Evolutionary conservation across 2,329 filamentous ascomycete genomes (phyloP).

Genomic region (Botryotinia convoluta): DNA sequence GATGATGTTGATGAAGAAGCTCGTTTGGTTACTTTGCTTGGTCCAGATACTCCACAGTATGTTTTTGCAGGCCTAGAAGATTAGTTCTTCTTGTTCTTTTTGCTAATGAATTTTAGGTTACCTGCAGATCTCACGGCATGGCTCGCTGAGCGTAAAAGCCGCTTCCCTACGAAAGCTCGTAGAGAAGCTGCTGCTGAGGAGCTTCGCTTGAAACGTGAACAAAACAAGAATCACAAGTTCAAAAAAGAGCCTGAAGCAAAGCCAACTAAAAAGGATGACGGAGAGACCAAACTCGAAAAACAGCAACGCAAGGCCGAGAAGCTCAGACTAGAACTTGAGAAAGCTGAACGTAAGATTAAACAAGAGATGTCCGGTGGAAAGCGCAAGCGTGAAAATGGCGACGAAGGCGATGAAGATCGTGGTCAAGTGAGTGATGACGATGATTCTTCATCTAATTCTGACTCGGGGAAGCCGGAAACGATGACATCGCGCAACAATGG

Average conservation of each 20-base stretch:
- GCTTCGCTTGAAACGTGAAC: slow-evolving; percentile 36
- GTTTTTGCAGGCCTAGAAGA: slow-evolving; percentile 32
- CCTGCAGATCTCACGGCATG: slow-evolving; percentile 72
- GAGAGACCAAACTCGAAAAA: slow-evolving; percentile 50
- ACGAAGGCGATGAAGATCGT: slow-evolving; percentile 62
- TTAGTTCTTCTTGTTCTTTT: slow-evolving; percentile 33
- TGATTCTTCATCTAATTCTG: slow-evolving; percentile 40
- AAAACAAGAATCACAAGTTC: slow-evolving; percentile 29
- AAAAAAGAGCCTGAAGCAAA: slow-evolving; percentile 40
- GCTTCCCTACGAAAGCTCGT: slow-evolving; percentile 76
- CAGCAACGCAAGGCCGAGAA: slow-evolving; percentile 57
- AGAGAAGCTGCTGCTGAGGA: slow-evolving; percentile 61
- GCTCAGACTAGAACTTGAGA: slow-evolving; percentile 62
- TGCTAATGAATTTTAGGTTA: slow-evolving; percentile 36
- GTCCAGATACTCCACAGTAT: slow-evolving; percentile 40
- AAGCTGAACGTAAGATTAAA: slow-evolving; percentile 55
- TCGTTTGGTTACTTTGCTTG: slow-evolving; percentile 40
- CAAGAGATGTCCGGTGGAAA: slow-evolving; percentile 55
- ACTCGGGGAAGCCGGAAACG: slow-evolving; percentile 58
- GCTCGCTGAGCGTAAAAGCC: slow-evolving; percentile 75
- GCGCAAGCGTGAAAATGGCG: slow-evolving; percentile 65
- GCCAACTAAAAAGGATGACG: slow-evolving; percentile 49
- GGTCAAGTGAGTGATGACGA: slow-evolving; percentile 37
- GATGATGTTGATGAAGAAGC: slow-evolving; percentile 64
- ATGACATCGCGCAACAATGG: slow-evolving; percentile 47